Base-by-base conservation (phyloP, 2,329 filamentous ascomycete species). In the Sphaerostilbella broomeana region DNA sequence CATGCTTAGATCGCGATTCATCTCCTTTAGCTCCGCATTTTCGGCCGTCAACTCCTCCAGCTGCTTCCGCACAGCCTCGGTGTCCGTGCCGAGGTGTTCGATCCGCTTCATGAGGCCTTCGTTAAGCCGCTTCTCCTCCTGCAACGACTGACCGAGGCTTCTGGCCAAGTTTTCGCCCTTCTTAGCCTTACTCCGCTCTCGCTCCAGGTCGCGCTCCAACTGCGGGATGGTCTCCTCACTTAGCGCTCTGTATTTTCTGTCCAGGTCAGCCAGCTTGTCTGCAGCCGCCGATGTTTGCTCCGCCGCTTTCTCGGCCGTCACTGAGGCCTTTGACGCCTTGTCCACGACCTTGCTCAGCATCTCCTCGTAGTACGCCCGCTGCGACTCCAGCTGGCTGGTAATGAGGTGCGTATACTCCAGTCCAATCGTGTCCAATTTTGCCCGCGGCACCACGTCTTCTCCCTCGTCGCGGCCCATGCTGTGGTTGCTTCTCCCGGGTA, bases 341-440 rank as follows among this genome's bases (percentile, higher is more conserved):
- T 94, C 86, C 0, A 84, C 88, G 0, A 87, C 86, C 47, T 94
- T 87, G 53, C 81, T 83, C 37, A 98, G 75, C 59, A 94, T 79
- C 51, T 94, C 90, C 59, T 97, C 90, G 51, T 94, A 98, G 62
- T 97, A 98, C 1, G 85, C 73, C 8, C 92, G 78, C 59, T 98
- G 92, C 29, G 83, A 88, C 58, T 97, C 92, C 3, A 98, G 77
- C 56, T 98, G 92, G 44, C 82, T 89, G 3, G 86, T 94, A 9
- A 98, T 76, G 2, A 98, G 77, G 56, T 95, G 89, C 0, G 90
- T 92, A 60, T 97, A 98, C 63, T 98, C 92, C 49, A 92, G 75
- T 20, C 86, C 86, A 57, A 97, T 94, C 54, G 78, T 86, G 47
- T 82, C 77, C 8, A 81, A 60, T 56, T 82, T 82, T 30, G 75